These are phyloP conservation scores for Cercospora sp. DNA, from an alignment of 2,329 filamentous ascomycete species.

Conservation along the genomic window DNA sequence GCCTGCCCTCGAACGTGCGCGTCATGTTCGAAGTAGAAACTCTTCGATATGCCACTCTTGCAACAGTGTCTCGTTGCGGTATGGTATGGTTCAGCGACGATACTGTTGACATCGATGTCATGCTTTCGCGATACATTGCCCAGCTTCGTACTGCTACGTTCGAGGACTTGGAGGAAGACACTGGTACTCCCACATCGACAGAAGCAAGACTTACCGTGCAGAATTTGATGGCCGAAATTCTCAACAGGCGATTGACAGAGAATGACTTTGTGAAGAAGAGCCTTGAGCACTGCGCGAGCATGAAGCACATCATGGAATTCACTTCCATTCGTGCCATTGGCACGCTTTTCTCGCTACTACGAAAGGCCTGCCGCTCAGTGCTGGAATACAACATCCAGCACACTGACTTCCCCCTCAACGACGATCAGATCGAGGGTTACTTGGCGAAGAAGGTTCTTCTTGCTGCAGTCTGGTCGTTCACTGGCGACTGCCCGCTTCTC, in stretches of 20 bases:
- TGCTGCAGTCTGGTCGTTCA: slow-evolving; percentile 91
- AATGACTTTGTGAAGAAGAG: slow-evolving; percentile 80
- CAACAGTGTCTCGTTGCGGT: slow-evolving; percentile 98
- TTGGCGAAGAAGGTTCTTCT: slow-evolving; percentile 92
- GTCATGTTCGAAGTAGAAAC: slow-evolving; percentile 99
- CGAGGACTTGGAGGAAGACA: slow-evolving; percentile 94
- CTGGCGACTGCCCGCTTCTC: slow-evolving; percentile 84
- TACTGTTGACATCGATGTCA: slow-evolving; percentile 88
- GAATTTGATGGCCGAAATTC: slow-evolving; percentile 72
- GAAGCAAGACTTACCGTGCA: slow-evolving; percentile 70
- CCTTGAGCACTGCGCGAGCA: slow-evolving; percentile 71
- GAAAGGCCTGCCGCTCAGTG: slow-evolving; percentile 87
- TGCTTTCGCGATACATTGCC: slow-evolving; percentile 88
- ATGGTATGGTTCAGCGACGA: slow-evolving; percentile 99
- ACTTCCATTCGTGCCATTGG: slow-evolving; percentile 86
- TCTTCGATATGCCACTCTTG: slow-evolving; percentile 92
- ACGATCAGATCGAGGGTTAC: slow-evolving; percentile 85
- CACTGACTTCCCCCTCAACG: slow-evolving; percentile 86
- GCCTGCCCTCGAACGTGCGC: slow-evolving; percentile 87
- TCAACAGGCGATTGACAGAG: slow-evolving; percentile 71
- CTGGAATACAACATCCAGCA: slow-evolving; percentile 97
- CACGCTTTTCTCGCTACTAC: slow-evolving; percentile 91
- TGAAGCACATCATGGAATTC: slow-evolving; percentile 98
- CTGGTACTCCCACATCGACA: slow-evolving; percentile 62
- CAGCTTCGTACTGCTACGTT: slow-evolving; percentile 79